phyloP scores from a whole-genome alignment of 192 early-diverging fungal genomes.

The Neocallimastix lanati region DNA sequence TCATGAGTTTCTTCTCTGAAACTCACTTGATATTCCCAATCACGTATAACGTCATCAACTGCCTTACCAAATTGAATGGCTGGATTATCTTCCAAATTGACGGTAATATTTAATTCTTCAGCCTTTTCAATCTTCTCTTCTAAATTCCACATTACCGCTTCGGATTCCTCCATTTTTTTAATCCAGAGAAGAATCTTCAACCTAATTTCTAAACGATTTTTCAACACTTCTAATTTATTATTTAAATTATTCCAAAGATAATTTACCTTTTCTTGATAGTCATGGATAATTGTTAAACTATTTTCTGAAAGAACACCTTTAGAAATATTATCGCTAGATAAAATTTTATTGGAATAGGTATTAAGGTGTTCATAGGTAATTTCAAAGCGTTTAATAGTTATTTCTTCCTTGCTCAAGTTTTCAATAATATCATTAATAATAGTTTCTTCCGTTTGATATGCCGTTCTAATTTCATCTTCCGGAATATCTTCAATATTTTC shows the following conservation, averaged over 20 bases:
- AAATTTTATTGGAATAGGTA: background rate
- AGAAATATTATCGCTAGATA: background rate
- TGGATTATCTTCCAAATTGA: background rate
- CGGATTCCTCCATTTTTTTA: background rate
- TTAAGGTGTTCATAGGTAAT: background rate
- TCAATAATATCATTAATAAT: background rate
- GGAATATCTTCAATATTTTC: background rate
- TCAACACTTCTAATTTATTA: background rate
- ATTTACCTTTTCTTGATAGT: background rate
- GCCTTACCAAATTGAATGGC: background rate
- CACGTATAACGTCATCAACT: background rate
- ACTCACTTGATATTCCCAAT: background rate
- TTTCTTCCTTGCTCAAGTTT: background rate
- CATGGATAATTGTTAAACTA: background rate
- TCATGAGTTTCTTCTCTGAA: background rate
- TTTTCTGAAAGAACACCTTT: background rate
- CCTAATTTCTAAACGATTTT: background rate
- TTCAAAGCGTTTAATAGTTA: background rate
- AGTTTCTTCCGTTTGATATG: background rate
- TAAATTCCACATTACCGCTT: background rate
- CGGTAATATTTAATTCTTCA: background rate
- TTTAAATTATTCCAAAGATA: background rate
- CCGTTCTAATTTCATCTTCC: background rate
- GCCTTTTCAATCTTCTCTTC: background rate
- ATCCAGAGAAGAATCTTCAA: background rate